A percentile compares a stretch with the other conserved stretches of the same genome.
These are phyloP conservation scores for Collybia nuda DNA, from an alignment of 768 basidiomycete genomes.

Conservation along the genomic window DNA sequence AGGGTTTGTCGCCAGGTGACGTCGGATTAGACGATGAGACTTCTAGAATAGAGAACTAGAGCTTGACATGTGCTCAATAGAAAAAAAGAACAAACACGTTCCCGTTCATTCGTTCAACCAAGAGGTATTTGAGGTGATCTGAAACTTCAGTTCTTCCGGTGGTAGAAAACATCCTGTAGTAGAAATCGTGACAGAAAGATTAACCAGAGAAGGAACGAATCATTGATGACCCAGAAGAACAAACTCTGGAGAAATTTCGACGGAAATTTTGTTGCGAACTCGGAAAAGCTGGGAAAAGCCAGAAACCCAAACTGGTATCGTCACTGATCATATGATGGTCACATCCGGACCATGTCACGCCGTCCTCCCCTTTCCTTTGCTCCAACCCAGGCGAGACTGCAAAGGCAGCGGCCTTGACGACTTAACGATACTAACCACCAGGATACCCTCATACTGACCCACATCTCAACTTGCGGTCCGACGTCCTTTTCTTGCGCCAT, in stretches of 20 bases:
- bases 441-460: slow-evolving; percentile 4
- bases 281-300: neutral
- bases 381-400: slow-evolving; percentile 8
- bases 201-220: neutral
- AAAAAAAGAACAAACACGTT: no score
- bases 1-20: no score
- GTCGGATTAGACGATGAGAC: no score
- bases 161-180: neutral
- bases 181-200: neutral
- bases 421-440: slow-evolving; percentile 7
- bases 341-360: slow-evolving; percentile 11
- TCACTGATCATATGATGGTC: slow-evolving; percentile 14
- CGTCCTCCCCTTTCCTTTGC: slow-evolving; percentile 1
- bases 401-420: slow-evolving; percentile 8
- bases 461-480: neutral
- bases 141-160: neutral
- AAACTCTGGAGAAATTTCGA: neutral
- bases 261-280: slow-evolving; percentile 5
- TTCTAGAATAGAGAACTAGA: no score
- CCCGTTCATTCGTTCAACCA: no score
- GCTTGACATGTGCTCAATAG: no score
- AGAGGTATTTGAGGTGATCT: no score
- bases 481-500: slow-evolving; percentile 19
- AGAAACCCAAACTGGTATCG: neutral
- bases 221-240: neutral